phyloP scores from a whole-genome alignment of 192 early-diverging fungal genomes.

The Coemansia sp. region DNA sequence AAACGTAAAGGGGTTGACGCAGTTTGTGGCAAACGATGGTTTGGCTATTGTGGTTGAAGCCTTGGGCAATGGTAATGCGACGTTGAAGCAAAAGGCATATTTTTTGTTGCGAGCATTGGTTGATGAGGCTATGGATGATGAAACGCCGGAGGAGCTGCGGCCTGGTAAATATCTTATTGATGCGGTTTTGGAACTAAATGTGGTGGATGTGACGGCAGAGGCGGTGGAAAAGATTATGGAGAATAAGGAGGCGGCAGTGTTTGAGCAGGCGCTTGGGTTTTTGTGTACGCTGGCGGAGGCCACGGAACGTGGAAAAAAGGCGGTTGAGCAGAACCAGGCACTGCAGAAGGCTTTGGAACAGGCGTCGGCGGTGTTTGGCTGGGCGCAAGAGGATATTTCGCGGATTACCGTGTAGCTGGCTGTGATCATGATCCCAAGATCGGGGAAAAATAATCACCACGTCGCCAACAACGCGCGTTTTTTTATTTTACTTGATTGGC shows the following conservation, averaged over 20 bases:
- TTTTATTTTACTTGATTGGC: background rate
- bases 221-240: constrained; percentile 54
- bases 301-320: constrained; percentile 21
- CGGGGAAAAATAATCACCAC: no score
- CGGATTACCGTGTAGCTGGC: constrained; percentile 1
- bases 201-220: constrained; percentile 46
- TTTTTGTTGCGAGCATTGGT: constrained; percentile 67
- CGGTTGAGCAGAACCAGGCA: constrained; percentile 9
- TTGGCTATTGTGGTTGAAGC: constrained; percentile 54
- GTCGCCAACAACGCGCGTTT: background rate
- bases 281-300: constrained; percentile 16
- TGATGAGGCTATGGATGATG: constrained; percentile 57
- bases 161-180: constrained; percentile 39
- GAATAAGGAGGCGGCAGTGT: constrained; percentile 30
- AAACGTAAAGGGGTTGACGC: constrained; percentile 55
- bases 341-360: constrained; percentile 8
- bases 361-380: constrained; percentile 9
- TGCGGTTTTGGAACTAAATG: constrained; percentile 50
- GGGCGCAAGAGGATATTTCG: constrained; percentile 10
- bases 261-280: constrained; percentile 38
- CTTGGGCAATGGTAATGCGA: constrained; percentile 36
- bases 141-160: constrained; percentile 33
- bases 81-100: constrained; percentile 50
- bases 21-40: constrained; percentile 56
- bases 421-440: no score